These are phyloP conservation scores for Coniella vitis DNA, from an alignment of 2,329 filamentous ascomycete species.

Conservation along the genomic window DNA sequence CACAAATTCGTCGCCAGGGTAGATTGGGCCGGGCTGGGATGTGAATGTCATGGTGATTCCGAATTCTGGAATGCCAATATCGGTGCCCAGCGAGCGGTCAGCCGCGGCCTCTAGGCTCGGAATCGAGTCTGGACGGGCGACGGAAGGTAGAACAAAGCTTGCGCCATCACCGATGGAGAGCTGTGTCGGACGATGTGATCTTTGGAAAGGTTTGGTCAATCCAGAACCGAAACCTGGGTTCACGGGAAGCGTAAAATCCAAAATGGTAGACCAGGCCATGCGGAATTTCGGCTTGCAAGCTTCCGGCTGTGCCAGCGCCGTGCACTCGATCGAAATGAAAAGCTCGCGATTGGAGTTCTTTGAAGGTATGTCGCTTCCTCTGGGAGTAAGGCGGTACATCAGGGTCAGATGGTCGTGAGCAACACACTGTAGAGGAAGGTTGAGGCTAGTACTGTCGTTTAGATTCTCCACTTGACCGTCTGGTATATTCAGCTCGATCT, in stretches of 20 bases:
- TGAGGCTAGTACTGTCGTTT: conserved; percentile 41
- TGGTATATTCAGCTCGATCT: conserved; percentile 49
- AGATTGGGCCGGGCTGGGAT: conserved; percentile 49
- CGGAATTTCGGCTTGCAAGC: conserved; percentile 53
- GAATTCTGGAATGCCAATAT: conserved; percentile 49
- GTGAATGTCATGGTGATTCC: conserved; percentile 72
- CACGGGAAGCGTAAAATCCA: conserved; percentile 62
- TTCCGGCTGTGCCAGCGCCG: conserved; percentile 47
- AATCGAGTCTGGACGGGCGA: conserved; percentile 52
- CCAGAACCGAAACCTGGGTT: conserved; percentile 54
- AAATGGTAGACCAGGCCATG: conserved; percentile 61
- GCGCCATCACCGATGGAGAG: conserved; percentile 53
- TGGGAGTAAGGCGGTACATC: conserved; percentile 59
- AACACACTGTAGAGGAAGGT: conserved; percentile 54
- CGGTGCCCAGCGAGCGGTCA: conserved; percentile 28
- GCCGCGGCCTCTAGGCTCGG: conserved; percentile 51
- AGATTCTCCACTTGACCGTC: conserved; percentile 55
- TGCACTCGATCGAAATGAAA: conserved; percentile 54
- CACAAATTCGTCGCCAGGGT: conserved; percentile 59
- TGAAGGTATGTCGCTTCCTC: conserved; percentile 36
- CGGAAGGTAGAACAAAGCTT: conserved; percentile 51
- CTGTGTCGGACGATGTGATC: conserved; percentile 55
- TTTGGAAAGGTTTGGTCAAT: conserved; percentile 50
- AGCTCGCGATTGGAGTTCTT: conserved; percentile 47
- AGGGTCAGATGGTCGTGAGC: conserved; percentile 71